Percentiles rank a stretch among this genome's conserved stretches.
Conservation (phyloP, 2,329 filamentous ascomycete genomes). For the Aspergillus sp. region DNA sequence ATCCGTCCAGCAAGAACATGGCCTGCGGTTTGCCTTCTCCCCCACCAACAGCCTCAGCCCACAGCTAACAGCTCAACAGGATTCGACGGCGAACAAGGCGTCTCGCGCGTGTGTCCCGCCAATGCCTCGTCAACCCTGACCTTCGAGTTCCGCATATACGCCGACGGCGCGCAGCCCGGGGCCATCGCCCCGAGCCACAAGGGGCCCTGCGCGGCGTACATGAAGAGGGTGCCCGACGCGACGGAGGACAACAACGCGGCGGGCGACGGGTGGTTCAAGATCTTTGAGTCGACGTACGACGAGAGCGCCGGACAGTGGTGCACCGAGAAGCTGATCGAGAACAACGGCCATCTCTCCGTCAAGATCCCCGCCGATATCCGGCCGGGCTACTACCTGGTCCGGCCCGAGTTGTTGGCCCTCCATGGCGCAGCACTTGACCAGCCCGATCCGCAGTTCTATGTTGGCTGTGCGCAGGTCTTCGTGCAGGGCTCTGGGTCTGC, state of each 20-base stretch:
- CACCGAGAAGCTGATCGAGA: constrained; percentile 57
- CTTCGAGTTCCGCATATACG: constrained; percentile 57
- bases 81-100: constrained; percentile 40
- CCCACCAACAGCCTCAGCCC: too few relatives aligned
- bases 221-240: constrained; percentile 58
- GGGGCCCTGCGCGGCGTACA: constrained; percentile 63
- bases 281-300: constrained; percentile 62
- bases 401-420: constrained; percentile 60
- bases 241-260: constrained; percentile 40
- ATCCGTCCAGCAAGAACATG: constrained; percentile 51
- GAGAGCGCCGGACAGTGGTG: constrained; percentile 52
- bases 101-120: constrained; percentile 39
- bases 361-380: constrained; percentile 53
- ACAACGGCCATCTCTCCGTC: constrained; percentile 55
- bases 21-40: constrained; percentile 52
- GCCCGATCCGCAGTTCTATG: constrained; percentile 62
- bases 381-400: constrained; percentile 60
- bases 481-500: constrained; percentile 43
- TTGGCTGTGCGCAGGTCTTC: constrained; percentile 63
- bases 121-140: constrained; percentile 49
- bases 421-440: constrained; percentile 48
- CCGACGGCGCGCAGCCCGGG: constrained; percentile 46
- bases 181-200: constrained; percentile 53
- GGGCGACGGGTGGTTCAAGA: constrained; percentile 69
- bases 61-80: constrained; percentile 21